Evolutionary conservation across 768 basidiomycete genomes (phyloP), one percentile per base, ranked within the genome.

Genomic region (Psilocybe cyanescens): DNA sequence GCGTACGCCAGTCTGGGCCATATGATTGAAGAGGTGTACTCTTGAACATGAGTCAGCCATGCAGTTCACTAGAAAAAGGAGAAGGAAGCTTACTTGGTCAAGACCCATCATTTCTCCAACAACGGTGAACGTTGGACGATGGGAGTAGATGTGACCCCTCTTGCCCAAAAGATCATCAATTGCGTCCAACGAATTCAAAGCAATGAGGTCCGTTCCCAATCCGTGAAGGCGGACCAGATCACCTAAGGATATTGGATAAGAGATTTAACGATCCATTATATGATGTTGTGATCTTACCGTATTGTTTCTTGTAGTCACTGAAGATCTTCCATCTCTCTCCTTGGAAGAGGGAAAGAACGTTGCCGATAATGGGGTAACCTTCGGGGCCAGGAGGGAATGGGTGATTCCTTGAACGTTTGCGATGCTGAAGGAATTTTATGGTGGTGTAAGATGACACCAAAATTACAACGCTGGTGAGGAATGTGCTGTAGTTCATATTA

Each of bases 31-130:
- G 51, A 28, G 61, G 61, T 35, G 57, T 62, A 9, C 61, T 57
- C 61, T 62, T 41, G 19, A 0, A 29, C 14, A 11, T 6, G n/a
- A 14, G 30, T 8, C 55, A 49, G 8, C 16, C 8, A 3, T 41
- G 14, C 6, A 44, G 19, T 44, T 59, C 24, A 4, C 12, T 28
- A 2, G n/a, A 12, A 4, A 19, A 52, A 19, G 7, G 0, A 2
- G 12, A 14, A 44, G 7, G 1, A 28, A 17, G 29, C 50, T 45
- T 3, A 52, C 61, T 31, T 50, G 49, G 41, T 62, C 61, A 39
- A 62, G 61, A 14, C 61, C 61, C 61, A 62, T 62, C 50, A 62
- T 35, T 29, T 62, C 61, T 14, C 61, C 61, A 9, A 62, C 61
- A 9, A 62, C 56, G 14, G 61, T 58, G 44, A 58, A 62, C 17